Percentiles rank a stretch among this genome's conserved stretches.
phyloP scores from a whole-genome alignment of 192 early-diverging fungal genomes.

The Diversispora epigaea region DNA sequence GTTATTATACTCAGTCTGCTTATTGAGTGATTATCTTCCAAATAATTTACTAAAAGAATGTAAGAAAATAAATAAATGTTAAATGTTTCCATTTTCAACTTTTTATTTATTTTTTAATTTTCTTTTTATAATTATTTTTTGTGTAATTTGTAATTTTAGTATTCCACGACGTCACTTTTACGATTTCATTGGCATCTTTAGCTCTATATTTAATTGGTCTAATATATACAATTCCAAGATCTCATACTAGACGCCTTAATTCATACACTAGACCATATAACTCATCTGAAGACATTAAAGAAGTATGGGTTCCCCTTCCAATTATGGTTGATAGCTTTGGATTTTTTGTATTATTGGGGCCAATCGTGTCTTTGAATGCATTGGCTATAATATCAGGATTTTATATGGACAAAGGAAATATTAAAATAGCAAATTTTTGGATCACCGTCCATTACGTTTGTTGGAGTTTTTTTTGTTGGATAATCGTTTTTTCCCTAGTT shows the following conservation, averaged over 20 bases:
- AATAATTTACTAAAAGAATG: too few relatives aligned
- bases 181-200: background rate
- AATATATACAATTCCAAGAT: constrained; percentile 19
- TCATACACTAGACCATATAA: background rate
- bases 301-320: background rate
- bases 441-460: constrained; percentile 1
- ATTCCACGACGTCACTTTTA: constrained; percentile 14
- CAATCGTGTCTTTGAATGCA: constrained; percentile 15
- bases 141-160: background rate
- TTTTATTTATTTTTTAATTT: too few relatives aligned
- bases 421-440: background rate
- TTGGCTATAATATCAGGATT: constrained; percentile 3
- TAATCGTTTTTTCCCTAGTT: background rate
- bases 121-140: too few relatives aligned
- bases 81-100: too few relatives aligned
- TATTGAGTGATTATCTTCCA: too few relatives aligned
- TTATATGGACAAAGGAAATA: background rate
- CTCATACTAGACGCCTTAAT: constrained; percentile 5
- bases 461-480: constrained; percentile 27
- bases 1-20: too few relatives aligned
- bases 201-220: constrained; percentile 10
- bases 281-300: background rate
- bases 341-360: constrained; percentile 9
- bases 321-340: constrained; percentile 9
- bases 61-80: too few relatives aligned